Base-by-base conservation (phyloP, 176 grass and related monocot species). In the Oryza longistaminata region DNA sequence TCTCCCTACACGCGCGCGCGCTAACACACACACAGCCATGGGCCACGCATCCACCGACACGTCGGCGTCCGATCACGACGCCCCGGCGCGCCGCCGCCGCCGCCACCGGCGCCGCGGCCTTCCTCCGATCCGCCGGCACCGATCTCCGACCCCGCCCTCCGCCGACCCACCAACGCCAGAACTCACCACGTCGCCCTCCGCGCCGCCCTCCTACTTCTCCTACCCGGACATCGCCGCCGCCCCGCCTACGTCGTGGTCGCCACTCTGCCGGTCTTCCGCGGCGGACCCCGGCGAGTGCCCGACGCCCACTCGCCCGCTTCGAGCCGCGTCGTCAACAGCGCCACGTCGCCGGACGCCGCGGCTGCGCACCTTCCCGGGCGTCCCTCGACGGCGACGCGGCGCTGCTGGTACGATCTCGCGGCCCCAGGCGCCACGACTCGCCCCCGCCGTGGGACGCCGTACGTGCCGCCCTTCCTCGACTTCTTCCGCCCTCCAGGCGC, bases 371-470 rank as follows among this genome's bases (percentile, higher is more conserved):
- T 95, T 95, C 71, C 83, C 83, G 25, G 25, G 93, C 84, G 25
- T 88, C 88, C 12, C 85, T 95, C 49, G 93, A 95, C 72, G 62
- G 5, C 43, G 93, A 92, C 64, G 93, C 90, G 17, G 83, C 86
- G 71, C 72, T 92, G 13, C n/a, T 95, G 93, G 90, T 90, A 88
- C 70, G 76, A 91, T 0, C 50, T 91, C 50, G 64, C 49, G 2
- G 39, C 52, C 42, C 8, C 66, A n/a, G 37, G 5, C 1, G 64
- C 11, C 45, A 58, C 3, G 22, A 8, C 9, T 61, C 62, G 3
- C 37, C 81, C 1, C 52, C 80, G 29, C 45, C 66, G 15, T 94
- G 93, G 93, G 29, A 66, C 37, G 75, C 60, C 37, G 61, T 94
- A 58, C 82, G 93, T 44, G 31, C 82, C 15, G 82, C 87, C 87